Conservation (phyloP, 108 stramenopile genomes). For the Nannochloropsis oceanica region DNA sequence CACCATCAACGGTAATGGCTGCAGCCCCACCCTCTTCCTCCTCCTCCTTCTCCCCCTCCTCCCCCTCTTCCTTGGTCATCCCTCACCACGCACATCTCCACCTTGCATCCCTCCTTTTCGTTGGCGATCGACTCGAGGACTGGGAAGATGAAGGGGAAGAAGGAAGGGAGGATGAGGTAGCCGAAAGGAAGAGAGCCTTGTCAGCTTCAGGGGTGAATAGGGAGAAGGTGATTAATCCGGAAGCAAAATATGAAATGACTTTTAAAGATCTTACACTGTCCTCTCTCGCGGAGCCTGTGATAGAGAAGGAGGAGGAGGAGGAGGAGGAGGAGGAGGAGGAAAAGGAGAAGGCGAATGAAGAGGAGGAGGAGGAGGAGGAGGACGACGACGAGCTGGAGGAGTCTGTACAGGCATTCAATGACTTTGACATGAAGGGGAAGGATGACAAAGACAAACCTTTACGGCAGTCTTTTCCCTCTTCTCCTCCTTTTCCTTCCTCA, state of each 20-base stretch:
- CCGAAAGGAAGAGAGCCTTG: not conserved
- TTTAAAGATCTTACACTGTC: not conserved
- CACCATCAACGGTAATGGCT: not conserved
- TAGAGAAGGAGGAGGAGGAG: not conserved
- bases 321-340: not conserved
- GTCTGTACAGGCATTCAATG: not conserved
- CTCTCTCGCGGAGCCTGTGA: not conserved
- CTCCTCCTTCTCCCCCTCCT: not conserved
- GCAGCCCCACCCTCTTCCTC: not conserved
- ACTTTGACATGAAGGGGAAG: too few species aligned
- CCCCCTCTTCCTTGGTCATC: not conserved
- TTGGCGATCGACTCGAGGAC: not conserved
- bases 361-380: not conserved
- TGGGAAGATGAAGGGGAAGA: not conserved
- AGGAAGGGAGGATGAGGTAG: not conserved
- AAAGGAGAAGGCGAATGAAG: not conserved
- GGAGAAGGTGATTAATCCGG: not conserved
- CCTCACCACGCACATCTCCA: not conserved
- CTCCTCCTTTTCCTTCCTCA: not conserved
- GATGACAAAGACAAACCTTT: too few species aligned
- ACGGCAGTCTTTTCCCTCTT: not conserved
- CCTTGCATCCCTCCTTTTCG: not conserved
- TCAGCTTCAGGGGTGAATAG: not conserved
- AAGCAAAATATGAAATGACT: not conserved
- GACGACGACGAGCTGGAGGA: not conserved